Conservation (phyloP, 441 rosid genomes). For the Daphne laureola region DNA sequence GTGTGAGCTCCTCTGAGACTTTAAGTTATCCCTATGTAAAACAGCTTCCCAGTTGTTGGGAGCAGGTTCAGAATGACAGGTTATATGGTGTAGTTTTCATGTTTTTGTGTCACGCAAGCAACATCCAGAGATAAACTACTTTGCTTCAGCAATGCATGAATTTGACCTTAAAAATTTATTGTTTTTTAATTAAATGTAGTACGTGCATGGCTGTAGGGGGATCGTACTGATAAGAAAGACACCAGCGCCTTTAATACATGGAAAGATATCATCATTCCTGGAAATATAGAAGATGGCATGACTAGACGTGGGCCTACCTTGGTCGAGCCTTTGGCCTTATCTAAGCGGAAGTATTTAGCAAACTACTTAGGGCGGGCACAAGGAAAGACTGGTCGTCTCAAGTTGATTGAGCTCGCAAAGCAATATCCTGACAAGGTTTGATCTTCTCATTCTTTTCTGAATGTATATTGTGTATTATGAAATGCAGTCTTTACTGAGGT, state of each 20-base stretch:
- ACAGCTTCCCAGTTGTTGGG: too few species aligned
- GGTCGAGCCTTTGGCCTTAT: constrained; percentile 69
- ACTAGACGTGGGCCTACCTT: constrained; percentile 33
- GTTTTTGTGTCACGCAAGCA: too few species aligned
- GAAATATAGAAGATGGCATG: constrained; percentile 72
- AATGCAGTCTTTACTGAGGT: too few species aligned
- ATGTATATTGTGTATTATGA: not conserved
- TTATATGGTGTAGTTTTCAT: too few species aligned
- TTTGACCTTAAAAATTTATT: not conserved
- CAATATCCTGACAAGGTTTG: constrained; percentile 79
- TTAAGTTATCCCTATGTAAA: too few species aligned
- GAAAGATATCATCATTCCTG: constrained; percentile 84
- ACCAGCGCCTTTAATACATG: constrained; percentile 75
- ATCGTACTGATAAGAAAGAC: constrained; percentile 88
- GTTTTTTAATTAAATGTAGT: constrained; percentile 1
- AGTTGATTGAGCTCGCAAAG: constrained; percentile 70
- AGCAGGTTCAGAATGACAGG: too few species aligned
- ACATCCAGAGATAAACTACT: too few species aligned
- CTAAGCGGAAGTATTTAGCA: constrained; percentile 71
- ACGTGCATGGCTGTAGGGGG: constrained; percentile 53
- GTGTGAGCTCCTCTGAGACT: too few species aligned
- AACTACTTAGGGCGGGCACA: constrained; percentile 93
- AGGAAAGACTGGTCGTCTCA: constrained; percentile 80
- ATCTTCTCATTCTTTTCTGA: constrained; percentile 5
- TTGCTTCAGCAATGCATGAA: not conserved